A percentile compares a stretch with the other conserved stretches of the same genome.
These are phyloP conservation scores for Amauroascus niger DNA, from an alignment of 2,329 filamentous ascomycete species.

Conservation along the genomic window DNA sequence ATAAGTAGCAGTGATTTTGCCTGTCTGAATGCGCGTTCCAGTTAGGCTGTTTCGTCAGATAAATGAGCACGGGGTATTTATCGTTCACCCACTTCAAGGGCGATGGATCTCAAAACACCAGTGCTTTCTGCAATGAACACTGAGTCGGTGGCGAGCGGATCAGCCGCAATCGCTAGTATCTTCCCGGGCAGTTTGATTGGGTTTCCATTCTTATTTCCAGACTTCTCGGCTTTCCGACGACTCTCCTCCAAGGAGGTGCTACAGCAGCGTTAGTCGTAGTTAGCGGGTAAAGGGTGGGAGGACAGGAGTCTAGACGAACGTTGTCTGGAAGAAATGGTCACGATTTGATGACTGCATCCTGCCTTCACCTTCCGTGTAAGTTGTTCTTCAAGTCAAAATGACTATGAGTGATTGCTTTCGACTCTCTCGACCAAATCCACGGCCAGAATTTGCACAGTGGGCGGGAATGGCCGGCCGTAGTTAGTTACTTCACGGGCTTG, in stretches of 20 bases:
- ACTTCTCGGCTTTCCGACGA: constrained; percentile 57
- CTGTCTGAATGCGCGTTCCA: constrained; percentile 29
- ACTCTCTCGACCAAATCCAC: no score
- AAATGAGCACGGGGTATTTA: constrained; percentile 10
- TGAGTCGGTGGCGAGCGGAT: constrained; percentile 52
- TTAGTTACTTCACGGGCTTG: background rate
- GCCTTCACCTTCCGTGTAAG: background rate
- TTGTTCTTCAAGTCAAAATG: background rate
- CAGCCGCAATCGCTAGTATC: constrained; percentile 61
- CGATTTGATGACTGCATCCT: constrained; percentile 59
- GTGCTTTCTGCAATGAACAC: constrained; percentile 80
- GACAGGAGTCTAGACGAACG: constrained; percentile 48
- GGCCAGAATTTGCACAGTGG: constrained; percentile 20
- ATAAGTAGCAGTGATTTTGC: constrained; percentile 45
- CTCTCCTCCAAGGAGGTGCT: constrained; percentile 43
- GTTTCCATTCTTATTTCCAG: constrained; percentile 72
- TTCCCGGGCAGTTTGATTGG: constrained; percentile 78
- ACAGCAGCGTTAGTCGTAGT: constrained; percentile 22
- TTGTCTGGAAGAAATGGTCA: constrained; percentile 85
- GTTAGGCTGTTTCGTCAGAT: background rate
- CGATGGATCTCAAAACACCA: constrained; percentile 65
- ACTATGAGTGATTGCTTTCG: no score
- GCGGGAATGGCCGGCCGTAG: constrained; percentile 28
- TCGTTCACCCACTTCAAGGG: constrained; percentile 58
- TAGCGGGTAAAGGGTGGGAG: background rate